These are phyloP conservation scores for Cutaneotrichosporon cavernicola DNA, from an alignment of 1,284 basidiomycete genomes.

Conservation along the genomic window DNA sequence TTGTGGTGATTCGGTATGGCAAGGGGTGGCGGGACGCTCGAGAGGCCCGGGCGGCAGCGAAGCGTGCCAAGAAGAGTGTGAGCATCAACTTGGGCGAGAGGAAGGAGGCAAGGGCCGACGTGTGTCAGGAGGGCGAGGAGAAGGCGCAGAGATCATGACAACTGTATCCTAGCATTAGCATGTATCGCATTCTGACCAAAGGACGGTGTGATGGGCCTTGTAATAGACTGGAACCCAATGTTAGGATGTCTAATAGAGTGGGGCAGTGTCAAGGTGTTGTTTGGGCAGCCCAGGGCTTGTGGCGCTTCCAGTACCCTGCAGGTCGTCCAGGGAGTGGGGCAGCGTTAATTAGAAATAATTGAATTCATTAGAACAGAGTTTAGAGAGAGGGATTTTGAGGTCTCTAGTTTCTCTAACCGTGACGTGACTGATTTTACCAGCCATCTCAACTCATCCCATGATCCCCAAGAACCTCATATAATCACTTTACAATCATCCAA, in stretches of 20 bases:
- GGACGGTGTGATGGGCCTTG: too few species aligned
- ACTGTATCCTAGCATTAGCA: neutral
- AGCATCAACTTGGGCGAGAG: neutral
- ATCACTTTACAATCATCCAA: neutral
- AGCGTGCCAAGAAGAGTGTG: neutral
- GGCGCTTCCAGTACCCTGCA: too few species aligned
- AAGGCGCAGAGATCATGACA: neutral
- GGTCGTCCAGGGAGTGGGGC: too few species aligned
- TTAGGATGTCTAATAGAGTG: too few species aligned
- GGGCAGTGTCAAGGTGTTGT: too few species aligned
- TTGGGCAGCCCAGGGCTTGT: too few species aligned
- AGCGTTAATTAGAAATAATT: too few species aligned
- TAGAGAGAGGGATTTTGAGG: too few species aligned
- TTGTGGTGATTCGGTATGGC: slow-evolving; percentile 34
- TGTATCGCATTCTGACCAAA: neutral
- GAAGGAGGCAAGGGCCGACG: neutral
- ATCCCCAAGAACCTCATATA: slow-evolving; percentile 5
- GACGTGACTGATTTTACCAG: neutral
- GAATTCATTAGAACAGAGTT: too few species aligned
- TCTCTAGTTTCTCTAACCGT: neutral
- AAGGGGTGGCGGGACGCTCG: slow-evolving; percentile 39
- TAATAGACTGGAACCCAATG: too few species aligned
- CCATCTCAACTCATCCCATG: neutral
- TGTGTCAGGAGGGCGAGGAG: neutral
- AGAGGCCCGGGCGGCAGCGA: neutral